phyloP scores from a whole-genome alignment of 345 rosid species.

The Garcia nutans region DNA sequence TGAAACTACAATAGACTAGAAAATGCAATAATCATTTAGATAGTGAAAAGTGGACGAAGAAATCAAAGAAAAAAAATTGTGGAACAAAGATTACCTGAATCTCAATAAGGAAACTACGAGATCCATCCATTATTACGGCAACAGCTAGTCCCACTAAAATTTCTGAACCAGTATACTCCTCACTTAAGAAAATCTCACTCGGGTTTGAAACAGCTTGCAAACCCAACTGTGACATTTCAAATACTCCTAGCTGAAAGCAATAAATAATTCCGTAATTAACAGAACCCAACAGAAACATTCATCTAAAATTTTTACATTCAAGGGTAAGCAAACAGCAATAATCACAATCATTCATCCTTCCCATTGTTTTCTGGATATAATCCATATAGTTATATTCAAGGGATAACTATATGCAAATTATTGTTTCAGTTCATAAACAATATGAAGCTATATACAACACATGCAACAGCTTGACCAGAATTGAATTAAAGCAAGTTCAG shows the following conservation, averaged over 20 bases:
- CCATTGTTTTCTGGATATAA: not conserved
- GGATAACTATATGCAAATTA: not conserved
- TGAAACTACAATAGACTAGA: not conserved
- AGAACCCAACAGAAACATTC: not conserved
- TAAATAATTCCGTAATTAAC: conserved; percentile 4
- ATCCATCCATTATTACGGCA: conserved; percentile 88
- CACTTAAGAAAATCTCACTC: conserved; percentile 76
- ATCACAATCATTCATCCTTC: not conserved
- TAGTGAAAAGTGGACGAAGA: not conserved
- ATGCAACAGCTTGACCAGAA: not conserved
- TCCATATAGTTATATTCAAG: not conserved
- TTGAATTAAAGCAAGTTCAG: not conserved
- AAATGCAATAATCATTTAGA: not conserved
- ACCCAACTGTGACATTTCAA: conserved; percentile 81
- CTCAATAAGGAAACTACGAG: conserved; percentile 80
- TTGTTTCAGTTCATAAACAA: not conserved
- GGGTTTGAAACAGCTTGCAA: conserved; percentile 75
- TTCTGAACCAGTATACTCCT: conserved; percentile 68
- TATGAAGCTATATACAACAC: not conserved
- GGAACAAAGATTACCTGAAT: conserved; percentile 55
- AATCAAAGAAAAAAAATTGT: not conserved
- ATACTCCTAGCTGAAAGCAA: conserved; percentile 77
- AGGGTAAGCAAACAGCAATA: not conserved
- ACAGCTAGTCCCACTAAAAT: conserved; percentile 87
- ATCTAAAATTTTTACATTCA: conserved; percentile 8